Base-by-base conservation (phyloP, 2,329 filamentous ascomycete genomes). In the Trichoderma simmonsii region DNA sequence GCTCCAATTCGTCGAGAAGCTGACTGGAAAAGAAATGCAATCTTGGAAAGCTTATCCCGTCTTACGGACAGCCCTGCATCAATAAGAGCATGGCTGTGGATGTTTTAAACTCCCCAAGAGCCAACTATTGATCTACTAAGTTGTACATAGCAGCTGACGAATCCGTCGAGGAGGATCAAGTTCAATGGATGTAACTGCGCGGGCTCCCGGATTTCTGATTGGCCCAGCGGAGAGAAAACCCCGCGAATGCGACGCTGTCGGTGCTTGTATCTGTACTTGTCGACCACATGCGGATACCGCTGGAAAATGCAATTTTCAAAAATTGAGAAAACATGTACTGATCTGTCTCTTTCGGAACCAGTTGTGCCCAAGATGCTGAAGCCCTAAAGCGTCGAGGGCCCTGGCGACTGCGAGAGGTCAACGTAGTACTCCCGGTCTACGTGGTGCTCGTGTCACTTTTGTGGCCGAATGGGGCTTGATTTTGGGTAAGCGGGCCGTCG, bases 1-100 rank as follows among this genome's bases (percentile, higher is more conserved):
- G 48, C 64, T 67, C 65, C 65, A 69, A 61, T 51, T 69, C 34
- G 65, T 48, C 56, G 36, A 69, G 54, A 69, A 69, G 43, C 65
- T 60, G 65, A 69, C 65, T 60, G 54, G 65, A 69, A 60, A 18
- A 61, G n/a, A 69, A 18, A 18, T 60, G 65, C 65, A 69, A 69
- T 69, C 65, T 60, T 69, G 65, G 56, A 60, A 60, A 69, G 65
- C 36, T 51, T 69, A 60, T 48, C 32, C 65, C 56, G 56, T 60
- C 65, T 69, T 30, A 60, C 65, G 24, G 54, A 15, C 65, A 30
- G 28, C 56, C 65, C 36, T 69, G 65, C 21, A 24, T 51, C 26
- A 14, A 60, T 61, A 61, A 26, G 36, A 43, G 7, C 15, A 43
- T 43, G 39, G 3, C 39, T 43, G 39, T 43, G 39, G 39, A 48